Evolutionary conservation across 1,284 basidiomycete genomes (phyloP).

Genomic region (Ustilago nuda): DNA sequence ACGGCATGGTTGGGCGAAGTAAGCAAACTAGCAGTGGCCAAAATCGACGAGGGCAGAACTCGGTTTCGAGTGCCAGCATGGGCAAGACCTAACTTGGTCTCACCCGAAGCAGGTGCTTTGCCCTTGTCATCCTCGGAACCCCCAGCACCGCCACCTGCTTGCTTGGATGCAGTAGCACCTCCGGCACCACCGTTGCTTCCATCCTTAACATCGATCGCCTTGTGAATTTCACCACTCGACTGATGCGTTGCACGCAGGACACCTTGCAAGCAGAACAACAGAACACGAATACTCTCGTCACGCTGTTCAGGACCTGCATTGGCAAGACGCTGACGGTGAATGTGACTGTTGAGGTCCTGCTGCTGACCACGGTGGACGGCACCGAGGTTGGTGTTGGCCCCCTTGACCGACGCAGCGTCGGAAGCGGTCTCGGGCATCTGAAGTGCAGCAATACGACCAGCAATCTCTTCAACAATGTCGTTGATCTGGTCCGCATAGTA

Average conservation of each 20-base stretch:
- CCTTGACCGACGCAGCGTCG: slow-evolving; percentile 36
- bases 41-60: slow-evolving; percentile 45
- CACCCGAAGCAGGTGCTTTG: slow-evolving; percentile 31
- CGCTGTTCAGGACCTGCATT: slow-evolving; percentile 69
- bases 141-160: neutral
- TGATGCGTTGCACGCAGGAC: slow-evolving; percentile 78
- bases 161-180: slow-evolving; percentile 1
- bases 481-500: slow-evolving; percentile 97
- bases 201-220: slow-evolving; percentile 43
- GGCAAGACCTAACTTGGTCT: slow-evolving; percentile 36
- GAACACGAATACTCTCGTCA: slow-evolving; percentile 79
- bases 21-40: slow-evolving; percentile 53
- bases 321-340: slow-evolving; percentile 59
- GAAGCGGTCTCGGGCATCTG: slow-evolving; percentile 76
- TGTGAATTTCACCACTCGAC: slow-evolving; percentile 69
- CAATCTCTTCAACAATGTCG: slow-evolving; percentile 87
- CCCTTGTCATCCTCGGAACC: slow-evolving; percentile 38
- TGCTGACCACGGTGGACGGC: slow-evolving; percentile 44
- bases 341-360: slow-evolving; percentile 42
- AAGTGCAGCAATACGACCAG: slow-evolving; percentile 79
- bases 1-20: slow-evolving; percentile 54
- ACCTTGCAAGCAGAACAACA: slow-evolving; percentile 79
- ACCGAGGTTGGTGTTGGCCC: slow-evolving; percentile 68
- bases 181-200: neutral
- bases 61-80: slow-evolving; percentile 56